Conservation (phyloP, 495 filamentous ascomycete species). For the Penicillium psychrofluorescens region DNA sequence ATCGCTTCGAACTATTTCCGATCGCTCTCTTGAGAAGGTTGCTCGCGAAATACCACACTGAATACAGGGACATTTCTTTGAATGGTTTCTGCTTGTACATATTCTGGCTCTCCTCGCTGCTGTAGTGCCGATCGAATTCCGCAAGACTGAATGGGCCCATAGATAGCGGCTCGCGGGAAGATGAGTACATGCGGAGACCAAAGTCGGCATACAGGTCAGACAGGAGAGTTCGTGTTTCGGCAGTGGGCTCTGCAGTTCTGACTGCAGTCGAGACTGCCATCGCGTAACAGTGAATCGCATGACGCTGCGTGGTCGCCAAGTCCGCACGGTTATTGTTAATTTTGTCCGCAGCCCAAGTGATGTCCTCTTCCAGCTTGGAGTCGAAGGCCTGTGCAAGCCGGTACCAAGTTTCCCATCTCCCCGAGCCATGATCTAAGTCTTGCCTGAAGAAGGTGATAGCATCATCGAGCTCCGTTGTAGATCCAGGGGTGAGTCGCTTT, state of each 20-base stretch:
- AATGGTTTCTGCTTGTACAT: conserved; percentile 72
- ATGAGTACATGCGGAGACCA: conserved; percentile 81
- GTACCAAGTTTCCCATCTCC: conserved; percentile 96
- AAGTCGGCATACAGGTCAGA: conserved; percentile 87
- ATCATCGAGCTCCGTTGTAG: conserved; percentile 80
- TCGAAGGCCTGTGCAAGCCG: conserved; percentile 89
- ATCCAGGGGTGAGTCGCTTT: conserved; percentile 67
- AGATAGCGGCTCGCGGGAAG: conserved; percentile 83
- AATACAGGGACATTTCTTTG: conserved; percentile 62
- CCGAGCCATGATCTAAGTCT: conserved; percentile 76
- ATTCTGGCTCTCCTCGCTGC: conserved; percentile 54
- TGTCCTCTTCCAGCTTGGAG: conserved; percentile 80
- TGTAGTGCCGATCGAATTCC: conserved; percentile 72
- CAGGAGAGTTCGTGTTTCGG: conserved; percentile 57
- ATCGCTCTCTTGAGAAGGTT: conserved; percentile 72
- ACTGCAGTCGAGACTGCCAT: conserved; percentile 77
- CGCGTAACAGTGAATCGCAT: conserved; percentile 86
- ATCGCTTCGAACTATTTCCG: conserved; percentile 66
- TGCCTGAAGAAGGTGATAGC: conserved; percentile 74
- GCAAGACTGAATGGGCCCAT: conserved; percentile 74
- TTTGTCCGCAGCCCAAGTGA: conserved; percentile 93
- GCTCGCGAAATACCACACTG: conserved; percentile 80
- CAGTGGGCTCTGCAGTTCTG: conserved; percentile 50
- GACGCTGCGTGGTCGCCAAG: conserved; percentile 67
- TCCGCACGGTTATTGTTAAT: conserved; percentile 79